Evolutionary conservation across 495 filamentous ascomycete genomes (phyloP), one percentile per base, ranked within the genome.

Genomic region (Stereocaulon alpinum): DNA sequence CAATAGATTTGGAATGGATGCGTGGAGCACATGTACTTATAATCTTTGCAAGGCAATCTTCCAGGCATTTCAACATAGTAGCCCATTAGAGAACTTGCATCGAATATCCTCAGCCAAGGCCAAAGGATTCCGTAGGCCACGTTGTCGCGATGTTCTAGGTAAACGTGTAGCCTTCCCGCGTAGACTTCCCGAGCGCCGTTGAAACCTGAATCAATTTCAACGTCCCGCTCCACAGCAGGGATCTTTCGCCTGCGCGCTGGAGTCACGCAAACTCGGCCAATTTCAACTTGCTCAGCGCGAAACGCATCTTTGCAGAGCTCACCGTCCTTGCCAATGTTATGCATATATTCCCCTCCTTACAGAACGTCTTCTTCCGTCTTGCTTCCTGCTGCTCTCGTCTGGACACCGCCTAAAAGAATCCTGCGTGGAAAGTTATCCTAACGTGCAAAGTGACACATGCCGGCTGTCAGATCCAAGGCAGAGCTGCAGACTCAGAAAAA

Each of bases 401-500:
- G 27, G 43, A 18, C 47, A 59, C 45, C 49, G 20, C 37, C 24
- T 29, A 29, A 44, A 55, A 55, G 24, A 42, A 6, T 42, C 42
- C 17, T 42, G 34, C 52, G 61, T 50, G 61, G 57, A 55, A 56
- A 60, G 60, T 51, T 27, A 18, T 52, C 20, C 62, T 40, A 43
- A 49, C 58, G 32, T 41, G 40, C 50, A 27, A 9, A 55, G 51
- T 43, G 56, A 62, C 66, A 62, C 59, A 81, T 81, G 78, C 78
- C 75, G 76, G 72, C 74, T 68, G 70, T 72, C 68, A 89, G 83
- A 80, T 82, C 80, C 59, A 91, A 87, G 80, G 85, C 87, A 74
- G 91, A 93, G 79, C 79, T 87, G 74, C 87, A 89, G 78, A 87
- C 85, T 80, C 87, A 93, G 74, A 91, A 92, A 79, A 86, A 86